Evolutionary conservation across 2,329 filamentous ascomycete species (phyloP), one percentile per base, ranked within the genome.

Genomic region (Monilinia fructigena): DNA sequence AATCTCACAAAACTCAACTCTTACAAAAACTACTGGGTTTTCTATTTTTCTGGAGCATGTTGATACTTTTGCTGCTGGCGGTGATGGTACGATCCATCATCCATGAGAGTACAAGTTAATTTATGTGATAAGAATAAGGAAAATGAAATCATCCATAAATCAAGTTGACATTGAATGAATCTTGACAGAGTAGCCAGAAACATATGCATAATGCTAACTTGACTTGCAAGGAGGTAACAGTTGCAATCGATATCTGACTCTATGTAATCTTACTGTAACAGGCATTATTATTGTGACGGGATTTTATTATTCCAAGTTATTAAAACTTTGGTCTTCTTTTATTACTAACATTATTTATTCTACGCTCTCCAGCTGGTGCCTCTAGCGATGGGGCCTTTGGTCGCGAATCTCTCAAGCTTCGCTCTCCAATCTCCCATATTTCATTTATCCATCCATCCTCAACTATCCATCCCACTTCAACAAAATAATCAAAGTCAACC

Each of bases 1-100:
- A 48, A 60, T 48, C 45, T 48, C 20, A 60, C 42, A 35, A 35
- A 61, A 61, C 58, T 61, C 58, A 50, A 50, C 58, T 61, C 58
- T 12, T 61, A 61, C 31, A 45, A 31, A 42, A 52, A 26, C 28
- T 38, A n/a, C 18, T 28, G 23, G 45, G 47, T 8, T 61, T 8
- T 50, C 45, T 50, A 45, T 26, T 16, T 23, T 12, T 7, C 45
- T 38, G 31, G 35, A 50, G 23, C 28, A 12, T 48, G 12, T 18
- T 35, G 18, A 35, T 11, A 3, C 26, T 35, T 35, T 60, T 18
- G 26, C 42, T 8, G 12, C 20, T n/a, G 42, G 23, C 35, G 26
- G 12, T 52, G 7, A 14, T 54, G 28, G 18, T 28, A 54, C 10
- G 18, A 35, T n/a, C 16, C 26, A 31, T 23, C 16, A 35, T 35